These are phyloP conservation scores for Oryza officinalis DNA, from an alignment of 176 grass and related monocot genomes.

Conservation along the genomic window DNA sequence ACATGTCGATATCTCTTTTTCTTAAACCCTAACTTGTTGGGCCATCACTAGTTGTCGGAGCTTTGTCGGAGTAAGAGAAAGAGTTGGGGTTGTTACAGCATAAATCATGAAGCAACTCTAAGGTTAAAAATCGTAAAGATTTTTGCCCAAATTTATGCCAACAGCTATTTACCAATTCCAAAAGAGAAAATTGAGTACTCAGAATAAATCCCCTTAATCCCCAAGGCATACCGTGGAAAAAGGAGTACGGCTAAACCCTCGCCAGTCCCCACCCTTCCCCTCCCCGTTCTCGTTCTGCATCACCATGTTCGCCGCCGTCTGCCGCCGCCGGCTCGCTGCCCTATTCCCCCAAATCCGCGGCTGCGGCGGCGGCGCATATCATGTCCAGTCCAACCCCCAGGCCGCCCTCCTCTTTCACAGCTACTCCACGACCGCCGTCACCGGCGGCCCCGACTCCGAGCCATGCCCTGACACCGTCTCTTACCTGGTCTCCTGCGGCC, in stretches of 20 bases:
- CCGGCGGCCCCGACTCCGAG: neutral
- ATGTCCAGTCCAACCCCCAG: neutral
- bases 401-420: neutral
- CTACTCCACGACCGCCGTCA: neutral
- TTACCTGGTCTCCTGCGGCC: constrained; percentile 34
- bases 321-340: constrained; percentile 20
- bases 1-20: too few species aligned
- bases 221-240: too few species aligned
- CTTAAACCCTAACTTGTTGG: too few species aligned
- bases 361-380: neutral
- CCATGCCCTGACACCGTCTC: constrained; percentile 28
- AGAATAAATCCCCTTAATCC: too few species aligned
- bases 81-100: too few species aligned
- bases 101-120: too few species aligned
- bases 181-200: too few species aligned
- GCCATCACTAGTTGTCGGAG: too few species aligned
- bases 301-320: constrained; percentile 27
- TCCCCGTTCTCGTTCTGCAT: neutral
- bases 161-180: too few species aligned
- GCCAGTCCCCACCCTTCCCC: neutral
- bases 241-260: neutral
- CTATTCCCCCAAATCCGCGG: neutral
- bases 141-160: too few species aligned
- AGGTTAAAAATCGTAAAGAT: too few species aligned
- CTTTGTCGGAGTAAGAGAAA: too few species aligned